Percentiles rank a stretch among this genome's conserved stretches.
Conservation (phyloP, 1,284 basidiomycete species). For the Malassezia equina region DNA sequence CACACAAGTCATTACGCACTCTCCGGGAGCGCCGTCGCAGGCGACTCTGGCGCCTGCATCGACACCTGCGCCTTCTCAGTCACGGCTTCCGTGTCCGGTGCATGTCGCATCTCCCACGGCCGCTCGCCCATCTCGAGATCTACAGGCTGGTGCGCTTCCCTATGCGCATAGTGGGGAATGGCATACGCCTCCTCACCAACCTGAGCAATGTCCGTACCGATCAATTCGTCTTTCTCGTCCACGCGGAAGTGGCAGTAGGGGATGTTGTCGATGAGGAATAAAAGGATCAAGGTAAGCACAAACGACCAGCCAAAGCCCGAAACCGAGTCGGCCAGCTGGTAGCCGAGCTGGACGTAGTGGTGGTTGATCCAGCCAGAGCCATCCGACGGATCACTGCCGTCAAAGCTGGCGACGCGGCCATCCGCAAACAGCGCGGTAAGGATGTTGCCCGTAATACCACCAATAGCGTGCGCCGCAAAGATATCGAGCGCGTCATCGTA, state of each 20-base stretch:
- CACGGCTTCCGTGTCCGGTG: background rate
- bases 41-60: background rate
- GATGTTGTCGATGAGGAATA: constrained; percentile 85
- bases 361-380: constrained; percentile 73
- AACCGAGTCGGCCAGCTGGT: constrained; percentile 73
- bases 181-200: constrained; percentile 61
- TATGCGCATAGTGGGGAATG: constrained; percentile 5
- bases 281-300: constrained; percentile 57
- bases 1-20: no score
- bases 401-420: constrained; percentile 67
- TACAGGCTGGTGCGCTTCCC: background rate
- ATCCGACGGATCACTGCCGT: constrained; percentile 56
- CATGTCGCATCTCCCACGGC: background rate
- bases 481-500: constrained; percentile 53
- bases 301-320: constrained; percentile 41
- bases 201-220: constrained; percentile 86
- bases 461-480: constrained; percentile 79
- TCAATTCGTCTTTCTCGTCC: constrained; percentile 71
- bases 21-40: no score
- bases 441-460: constrained; percentile 76
- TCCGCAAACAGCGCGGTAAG: constrained; percentile 82
- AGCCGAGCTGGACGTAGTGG: constrained; percentile 61
- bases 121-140: background rate
- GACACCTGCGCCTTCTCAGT: background rate
- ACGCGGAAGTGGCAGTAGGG: constrained; percentile 71